A percentile compares a stretch with the other conserved stretches of the same genome.
Evolutionary conservation across 331 rosid species (phyloP).

Genomic region (Stylosanthes scabra): DNA sequence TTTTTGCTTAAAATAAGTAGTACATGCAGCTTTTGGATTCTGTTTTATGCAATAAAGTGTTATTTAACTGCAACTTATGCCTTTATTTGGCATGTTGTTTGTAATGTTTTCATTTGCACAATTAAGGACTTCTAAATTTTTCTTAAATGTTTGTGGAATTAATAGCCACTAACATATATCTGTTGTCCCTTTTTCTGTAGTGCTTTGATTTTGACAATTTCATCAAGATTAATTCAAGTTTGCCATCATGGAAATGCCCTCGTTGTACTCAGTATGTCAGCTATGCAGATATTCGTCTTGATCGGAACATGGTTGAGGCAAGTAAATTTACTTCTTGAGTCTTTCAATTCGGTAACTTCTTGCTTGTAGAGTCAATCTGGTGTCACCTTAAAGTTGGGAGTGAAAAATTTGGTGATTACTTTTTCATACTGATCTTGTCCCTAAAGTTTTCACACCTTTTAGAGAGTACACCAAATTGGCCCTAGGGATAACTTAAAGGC

Average conservation of each 20-base stretch:
- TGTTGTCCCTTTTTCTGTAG: constrained; percentile 51
- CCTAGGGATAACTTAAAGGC: constrained; percentile 6
- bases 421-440: constrained; percentile 25
- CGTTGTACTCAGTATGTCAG: constrained; percentile 82
- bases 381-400: constrained; percentile 32
- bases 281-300: constrained; percentile 76
- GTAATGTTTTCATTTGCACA: constrained; percentile 6
- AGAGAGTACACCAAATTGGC: constrained; percentile 32
- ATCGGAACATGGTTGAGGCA: constrained; percentile 87
- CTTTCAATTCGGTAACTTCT: constrained; percentile 16
- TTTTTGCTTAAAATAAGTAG: constrained; percentile 7
- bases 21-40: constrained; percentile 19
- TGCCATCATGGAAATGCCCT: constrained; percentile 99
- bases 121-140: background rate
- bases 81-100: constrained; percentile 25
- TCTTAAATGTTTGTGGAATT: constrained; percentile 13
- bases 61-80: constrained; percentile 18
- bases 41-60: constrained; percentile 16
- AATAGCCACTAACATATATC: constrained; percentile 27
- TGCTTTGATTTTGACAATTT: constrained; percentile 88
- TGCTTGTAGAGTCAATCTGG: constrained; percentile 24
- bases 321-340: constrained; percentile 48
- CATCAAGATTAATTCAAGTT: constrained; percentile 68
- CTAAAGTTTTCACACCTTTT: background rate
- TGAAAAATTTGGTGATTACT: constrained; percentile 16